phyloP scores from a whole-genome alignment of 805 yeast species.

The Wickerhamomyces chambardii region DNA sequence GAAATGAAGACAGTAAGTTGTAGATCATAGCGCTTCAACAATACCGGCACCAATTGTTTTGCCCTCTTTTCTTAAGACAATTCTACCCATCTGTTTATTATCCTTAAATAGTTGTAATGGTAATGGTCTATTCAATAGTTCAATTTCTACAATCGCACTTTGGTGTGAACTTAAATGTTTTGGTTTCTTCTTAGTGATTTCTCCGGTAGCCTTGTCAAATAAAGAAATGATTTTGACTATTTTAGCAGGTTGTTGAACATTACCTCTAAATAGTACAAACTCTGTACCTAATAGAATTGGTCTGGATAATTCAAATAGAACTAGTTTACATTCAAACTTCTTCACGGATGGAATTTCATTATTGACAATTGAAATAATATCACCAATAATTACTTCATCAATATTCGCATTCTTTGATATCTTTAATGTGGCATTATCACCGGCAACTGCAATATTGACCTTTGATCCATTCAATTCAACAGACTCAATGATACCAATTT shows the following conservation, averaged over 20 bases:
- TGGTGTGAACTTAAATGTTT: constrained; percentile 95
- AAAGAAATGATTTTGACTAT: constrained; percentile 72
- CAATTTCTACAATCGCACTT: constrained; percentile 88
- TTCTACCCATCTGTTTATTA: constrained; percentile 96
- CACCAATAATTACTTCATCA: constrained; percentile 88
- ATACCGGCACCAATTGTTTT: constrained; percentile 99
- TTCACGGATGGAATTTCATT: constrained; percentile 80
- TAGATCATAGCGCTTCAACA: constrained; percentile 72
- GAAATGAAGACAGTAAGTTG: too few species aligned
- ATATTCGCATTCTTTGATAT: constrained; percentile 77
- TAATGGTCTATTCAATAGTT: constrained; percentile 76
- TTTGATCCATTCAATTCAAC: constrained; percentile 86
- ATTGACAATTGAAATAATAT: constrained; percentile 87
- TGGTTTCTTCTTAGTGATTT: constrained; percentile 82
- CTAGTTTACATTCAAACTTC: constrained; percentile 75
- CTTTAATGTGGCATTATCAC: constrained; percentile 89
- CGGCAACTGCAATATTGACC: constrained; percentile 73
- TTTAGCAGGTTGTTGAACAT: constrained; percentile 89
- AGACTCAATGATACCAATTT: constrained; percentile 84
- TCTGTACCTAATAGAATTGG: constrained; percentile 87
- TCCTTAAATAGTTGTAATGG: constrained; percentile 93
- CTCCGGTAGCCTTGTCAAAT: constrained; percentile 92
- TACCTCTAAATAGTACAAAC: constrained; percentile 89
- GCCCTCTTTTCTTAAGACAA: constrained; percentile 99
- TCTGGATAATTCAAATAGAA: constrained; percentile 88